Percentiles rank a stretch among this genome's conserved stretches.
Conservation (phyloP, 495 filamentous ascomycete genomes). For the Daldinia caldariorum region DNA sequence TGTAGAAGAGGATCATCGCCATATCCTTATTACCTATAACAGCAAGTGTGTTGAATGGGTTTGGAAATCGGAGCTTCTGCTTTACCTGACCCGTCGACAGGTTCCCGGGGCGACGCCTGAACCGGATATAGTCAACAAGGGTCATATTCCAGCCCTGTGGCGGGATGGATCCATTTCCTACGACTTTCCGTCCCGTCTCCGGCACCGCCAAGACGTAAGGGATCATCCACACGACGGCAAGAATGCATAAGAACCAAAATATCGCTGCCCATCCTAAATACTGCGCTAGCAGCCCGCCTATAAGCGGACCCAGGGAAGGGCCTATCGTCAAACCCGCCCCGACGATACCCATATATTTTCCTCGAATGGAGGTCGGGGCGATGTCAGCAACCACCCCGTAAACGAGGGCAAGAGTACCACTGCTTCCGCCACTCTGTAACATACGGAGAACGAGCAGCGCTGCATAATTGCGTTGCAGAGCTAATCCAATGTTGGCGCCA, state of each 20-base stretch:
- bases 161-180: constrained; percentile 73
- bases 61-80: constrained; percentile 70
- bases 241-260: constrained; percentile 78
- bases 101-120: constrained; percentile 45
- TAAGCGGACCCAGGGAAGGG: constrained; percentile 67
- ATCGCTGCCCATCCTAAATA: constrained; percentile 75
- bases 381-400: constrained; percentile 72
- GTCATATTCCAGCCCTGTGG: constrained; percentile 65
- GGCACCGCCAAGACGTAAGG: constrained; percentile 66
- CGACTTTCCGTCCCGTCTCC: constrained; percentile 75
- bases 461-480: constrained; percentile 67
- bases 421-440: constrained; percentile 70
- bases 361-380: constrained; percentile 65
- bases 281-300: constrained; percentile 71
- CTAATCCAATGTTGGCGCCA: constrained; percentile 70
- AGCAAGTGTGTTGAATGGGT: constrained; percentile 73
- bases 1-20: constrained; percentile 52
- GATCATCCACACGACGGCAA: constrained; percentile 62
- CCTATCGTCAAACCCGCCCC: constrained; percentile 62
- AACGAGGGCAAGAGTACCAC: constrained; percentile 64
- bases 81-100: constrained; percentile 46
- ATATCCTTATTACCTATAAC: constrained; percentile 74
- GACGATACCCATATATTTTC: constrained; percentile 67
- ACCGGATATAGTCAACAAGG: constrained; percentile 53
- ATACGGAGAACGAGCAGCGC: constrained; percentile 70